Percentiles rank a stretch among this genome's conserved stretches.
These are phyloP conservation scores for Echium plantagineum DNA, from an alignment of 257 asterid genomes.

Conservation along the genomic window DNA sequence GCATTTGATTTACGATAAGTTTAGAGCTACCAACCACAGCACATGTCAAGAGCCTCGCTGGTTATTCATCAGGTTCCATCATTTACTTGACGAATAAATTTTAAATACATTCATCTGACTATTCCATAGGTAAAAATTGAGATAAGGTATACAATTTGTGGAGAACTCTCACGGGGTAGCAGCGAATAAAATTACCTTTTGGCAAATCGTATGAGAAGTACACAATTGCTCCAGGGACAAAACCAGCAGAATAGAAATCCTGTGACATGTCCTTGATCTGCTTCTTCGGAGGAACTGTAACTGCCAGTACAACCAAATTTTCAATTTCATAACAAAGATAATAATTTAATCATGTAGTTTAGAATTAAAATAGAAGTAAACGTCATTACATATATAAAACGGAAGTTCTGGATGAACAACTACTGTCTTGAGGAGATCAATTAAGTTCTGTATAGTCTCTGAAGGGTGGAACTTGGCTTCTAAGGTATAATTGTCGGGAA, in stretches of 20 bases:
- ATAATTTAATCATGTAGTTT: background rate
- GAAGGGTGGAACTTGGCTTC: constrained; percentile 86
- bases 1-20: background rate
- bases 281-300: constrained; percentile 94
- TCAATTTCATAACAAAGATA: constrained; percentile 5
- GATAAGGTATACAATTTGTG: background rate
- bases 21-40: background rate
- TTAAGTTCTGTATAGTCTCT: constrained; percentile 65
- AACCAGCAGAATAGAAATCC: constrained; percentile 80
- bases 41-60: background rate
- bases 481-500: constrained; percentile 79
- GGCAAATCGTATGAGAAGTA: constrained; percentile 59
- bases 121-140: background rate
- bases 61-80: background rate
- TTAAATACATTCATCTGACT: background rate
- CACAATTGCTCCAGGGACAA: constrained; percentile 88
- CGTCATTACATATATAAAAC: constrained; percentile 63
- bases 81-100: background rate
- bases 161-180: background rate
- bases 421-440: constrained; percentile 64
- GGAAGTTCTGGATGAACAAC: constrained; percentile 58
- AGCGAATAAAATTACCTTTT: constrained; percentile 37
- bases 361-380: background rate
- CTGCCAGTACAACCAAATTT: constrained; percentile 26
- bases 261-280: constrained; percentile 56